Percentiles rank a stretch among this genome's conserved stretches.
phyloP scores from a whole-genome alignment of 2,329 filamentous ascomycete species.

The Fusarium siculi region DNA sequence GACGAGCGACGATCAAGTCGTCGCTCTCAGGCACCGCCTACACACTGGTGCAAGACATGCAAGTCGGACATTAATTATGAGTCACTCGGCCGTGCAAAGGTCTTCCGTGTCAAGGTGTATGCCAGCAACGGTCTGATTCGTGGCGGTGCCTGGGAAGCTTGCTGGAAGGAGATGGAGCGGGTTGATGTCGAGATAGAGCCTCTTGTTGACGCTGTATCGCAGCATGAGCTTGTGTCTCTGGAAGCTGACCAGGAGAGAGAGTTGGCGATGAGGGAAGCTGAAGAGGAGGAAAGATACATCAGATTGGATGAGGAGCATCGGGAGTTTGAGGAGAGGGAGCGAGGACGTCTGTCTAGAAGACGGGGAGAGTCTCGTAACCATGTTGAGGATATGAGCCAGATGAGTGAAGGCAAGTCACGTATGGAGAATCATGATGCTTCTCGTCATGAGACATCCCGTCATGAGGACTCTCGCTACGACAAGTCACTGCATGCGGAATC shows the following conservation, averaged over 20 bases:
- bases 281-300: constrained; percentile 49
- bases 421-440: constrained; percentile 3
- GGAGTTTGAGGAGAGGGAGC: constrained; percentile 46
- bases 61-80: constrained; percentile 66
- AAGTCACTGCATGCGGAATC: constrained; percentile 17
- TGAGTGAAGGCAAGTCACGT: constrained; percentile 25
- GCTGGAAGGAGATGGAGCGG: constrained; percentile 98
- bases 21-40: constrained; percentile 46
- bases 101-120: constrained; percentile 87
- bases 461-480: constrained; percentile 10
- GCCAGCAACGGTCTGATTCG: constrained; percentile 95
- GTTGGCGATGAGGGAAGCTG: constrained; percentile 50
- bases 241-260: constrained; percentile 57
- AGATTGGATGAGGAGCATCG: constrained; percentile 39
- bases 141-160: constrained; percentile 89
- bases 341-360: constrained; percentile 24
- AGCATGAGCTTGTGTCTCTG: constrained; percentile 69
- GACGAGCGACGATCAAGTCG: constrained; percentile 41
- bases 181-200: constrained; percentile 93
- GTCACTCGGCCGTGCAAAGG: constrained; percentile 62
- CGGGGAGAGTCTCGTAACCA: constrained; percentile 19
- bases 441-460: neutral
- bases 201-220: constrained; percentile 68
- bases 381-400: neutral
- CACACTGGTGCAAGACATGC: constrained; percentile 68